phyloP scores from a whole-genome alignment of 345 rosid genomes.

The Erucastrum elatum region DNA sequence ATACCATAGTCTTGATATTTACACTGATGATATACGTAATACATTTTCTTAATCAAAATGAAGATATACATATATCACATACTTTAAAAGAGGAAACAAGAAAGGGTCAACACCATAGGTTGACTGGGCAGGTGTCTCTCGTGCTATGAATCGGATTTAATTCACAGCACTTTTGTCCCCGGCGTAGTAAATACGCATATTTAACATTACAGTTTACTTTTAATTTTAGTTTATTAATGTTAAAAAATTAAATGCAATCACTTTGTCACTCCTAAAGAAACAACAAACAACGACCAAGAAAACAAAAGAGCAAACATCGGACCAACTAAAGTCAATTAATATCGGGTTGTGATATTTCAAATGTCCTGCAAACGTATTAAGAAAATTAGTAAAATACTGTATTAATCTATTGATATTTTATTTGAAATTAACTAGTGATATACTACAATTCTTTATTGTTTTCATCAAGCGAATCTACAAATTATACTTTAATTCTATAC shows the following conservation, averaged over 20 bases:
- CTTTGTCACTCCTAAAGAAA: constrained; percentile 17
- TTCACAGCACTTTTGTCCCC: constrained; percentile 28
- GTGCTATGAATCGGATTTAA: constrained; percentile 35
- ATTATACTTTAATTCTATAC: not conserved
- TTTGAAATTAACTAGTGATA: not conserved
- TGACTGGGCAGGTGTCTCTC: constrained; percentile 31
- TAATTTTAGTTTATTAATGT: not conserved
- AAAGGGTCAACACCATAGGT: constrained; percentile 21
- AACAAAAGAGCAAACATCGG: not conserved
- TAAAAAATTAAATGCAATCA: constrained; percentile 17
- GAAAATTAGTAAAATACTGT: not conserved
- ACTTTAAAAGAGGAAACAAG: constrained; percentile 31
- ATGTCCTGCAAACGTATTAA: not conserved
- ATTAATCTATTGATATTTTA: not conserved
- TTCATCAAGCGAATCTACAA: not conserved
- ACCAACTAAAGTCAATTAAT: constrained; percentile 15
- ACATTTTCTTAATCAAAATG: not conserved
- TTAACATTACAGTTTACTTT: constrained; percentile 21
- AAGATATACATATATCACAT: not conserved
- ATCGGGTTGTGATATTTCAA: not conserved
- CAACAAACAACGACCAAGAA: constrained; percentile 23
- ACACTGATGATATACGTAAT: not conserved
- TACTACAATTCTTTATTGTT: not conserved
- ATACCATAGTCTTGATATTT: not conserved
- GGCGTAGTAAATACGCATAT: constrained; percentile 17